These are phyloP conservation scores for Colletotrichum eremochloae DNA, from an alignment of 2,329 filamentous ascomycete genomes.

Conservation along the genomic window DNA sequence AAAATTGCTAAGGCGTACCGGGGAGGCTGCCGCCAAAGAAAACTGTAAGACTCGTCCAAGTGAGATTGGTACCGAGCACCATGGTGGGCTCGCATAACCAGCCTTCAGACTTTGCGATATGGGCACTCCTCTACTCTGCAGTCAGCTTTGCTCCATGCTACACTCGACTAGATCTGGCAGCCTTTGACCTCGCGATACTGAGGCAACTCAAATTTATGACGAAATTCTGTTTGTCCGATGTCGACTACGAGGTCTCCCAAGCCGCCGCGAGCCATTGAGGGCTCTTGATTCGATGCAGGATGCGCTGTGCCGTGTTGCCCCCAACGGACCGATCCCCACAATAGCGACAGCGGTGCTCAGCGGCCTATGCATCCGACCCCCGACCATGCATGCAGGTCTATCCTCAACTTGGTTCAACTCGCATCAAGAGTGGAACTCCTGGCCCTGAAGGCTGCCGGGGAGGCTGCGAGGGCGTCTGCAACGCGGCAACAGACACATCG, in stretches of 20 bases:
- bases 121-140: conserved; percentile 32
- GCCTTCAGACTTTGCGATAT: neutral
- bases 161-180: conserved; percentile 1
- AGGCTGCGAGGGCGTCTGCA: conserved; percentile 1
- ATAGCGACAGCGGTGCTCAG: conserved; percentile 29
- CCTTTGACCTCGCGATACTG: conserved; percentile 25
- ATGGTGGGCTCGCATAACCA: conserved; percentile 18
- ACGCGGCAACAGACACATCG: conserved; percentile 5
- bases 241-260: neutral
- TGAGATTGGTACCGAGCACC: conserved; percentile 20
- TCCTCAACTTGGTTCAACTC: conserved; percentile 31
- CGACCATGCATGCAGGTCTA: conserved; percentile 22
- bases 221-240: conserved; percentile 38
- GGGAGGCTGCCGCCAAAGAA: conserved; percentile 11
- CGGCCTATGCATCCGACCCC: conserved; percentile 30
- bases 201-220: conserved; percentile 30
- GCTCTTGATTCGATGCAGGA: conserved; percentile 19
- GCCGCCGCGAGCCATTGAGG: conserved; percentile 19
- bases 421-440: conserved; percentile 33
- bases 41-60: conserved; percentile 5
- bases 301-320: conserved; percentile 26
- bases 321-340: conserved; percentile 31
- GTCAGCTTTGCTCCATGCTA: neutral
- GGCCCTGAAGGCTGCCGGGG: conserved; percentile 17
- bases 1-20: neutral